Evolutionary conservation across 495 filamentous ascomycete genomes (phyloP), one percentile per base, ranked within the genome.

Genomic region (Tuber aestivum): DNA sequence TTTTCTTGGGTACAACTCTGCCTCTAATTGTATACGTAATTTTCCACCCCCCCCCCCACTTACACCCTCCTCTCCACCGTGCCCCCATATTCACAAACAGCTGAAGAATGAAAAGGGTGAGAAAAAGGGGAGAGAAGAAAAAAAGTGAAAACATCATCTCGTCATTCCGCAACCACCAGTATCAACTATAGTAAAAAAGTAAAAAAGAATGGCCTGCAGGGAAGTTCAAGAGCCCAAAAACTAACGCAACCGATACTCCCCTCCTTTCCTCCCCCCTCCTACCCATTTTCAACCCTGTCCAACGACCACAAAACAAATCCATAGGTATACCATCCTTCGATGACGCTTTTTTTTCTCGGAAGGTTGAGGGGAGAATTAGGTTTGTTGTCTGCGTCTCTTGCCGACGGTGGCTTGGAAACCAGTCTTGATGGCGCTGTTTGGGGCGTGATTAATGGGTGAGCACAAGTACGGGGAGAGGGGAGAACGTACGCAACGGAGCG

Each of bases 371-470:
- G 32, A 71, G 27, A 50, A 44, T 81, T 87, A 89, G 76, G 85
- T 87, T 77, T 89, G 87, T 80, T 88, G 86, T 81, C 90, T 89
- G 87, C 90, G 93, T 87, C 95, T 90, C 91, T 97, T 97, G 83
- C 95, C 95, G 85, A 99, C 92, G 92, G 70, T 92, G 92, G 84
- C 93, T 88, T 93, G 93, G 93, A 98, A 99, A 93, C 95, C 95
- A 65, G 93, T 97, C 91, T 98, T 99, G 91, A 99, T 98, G 72
- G 95, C 93, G 76, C 81, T 83, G 69, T 77, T 72, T 27, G 40
- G n/a, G 45, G 74, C 16, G 40, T 77, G 38, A 82, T 72, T 35
- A 70, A 42, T 70, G n/a, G 18, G 32, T n/a, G 45, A 23, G 44
- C 10, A 44, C 20, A n/a, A 42, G 12, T 32, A 71, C n/a, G n/a